Evolutionary conservation across 495 filamentous ascomycete genomes (phyloP), one percentile per base, ranked within the genome.

Genomic region (Penicillium diatomitis): DNA sequence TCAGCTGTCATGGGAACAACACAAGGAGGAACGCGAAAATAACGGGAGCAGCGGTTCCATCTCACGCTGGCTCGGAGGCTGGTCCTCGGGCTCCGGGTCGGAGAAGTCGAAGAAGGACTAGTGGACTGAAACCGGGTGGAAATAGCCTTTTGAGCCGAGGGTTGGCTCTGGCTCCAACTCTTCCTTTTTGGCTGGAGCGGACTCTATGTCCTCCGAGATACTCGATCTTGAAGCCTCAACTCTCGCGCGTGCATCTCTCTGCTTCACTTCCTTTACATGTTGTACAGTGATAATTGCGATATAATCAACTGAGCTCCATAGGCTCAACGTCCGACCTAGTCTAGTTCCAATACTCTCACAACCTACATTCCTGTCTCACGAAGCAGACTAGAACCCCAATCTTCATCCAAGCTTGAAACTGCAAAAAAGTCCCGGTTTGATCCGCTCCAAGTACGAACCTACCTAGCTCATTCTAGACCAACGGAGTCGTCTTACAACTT

Each of bases 1-100:
- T 4, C 55, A 57, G 33, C 37, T 59, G 40, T 71, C 67, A 12
- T 73, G 68, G 70, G 68, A 71, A 4, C 64, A 69, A 30, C 65
- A 69, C 34, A 70, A 69, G 54, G 55, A 48, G 7, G 63, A 71
- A 46, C 50, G 59, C 5, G 58, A 59, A 27, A 60, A 50, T 20
- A 11, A 46, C 1, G 55, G 52, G 11, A 33, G 37, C 6, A 32
- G 20, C 20, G 20, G 41, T 32, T 48, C 54, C 7, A 41, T 60
- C 44, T 53, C 55, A 5, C 48, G 54, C 44, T 50, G 52, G 37
- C 54, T 62, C 39, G 57, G 60, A 33, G 30, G 38, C 28, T 53
- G 46, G 37, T 42, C 41, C 35, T 33, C 49, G 30, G 44, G 20
- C 20, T 20, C 20, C 2, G 20, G 38, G 6, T 38, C 47, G 34